Percentiles rank a stretch among this genome's conserved stretches.
Conservation (phyloP, 2,329 filamentous ascomycete genomes). For the Aspergillus candidus region DNA sequence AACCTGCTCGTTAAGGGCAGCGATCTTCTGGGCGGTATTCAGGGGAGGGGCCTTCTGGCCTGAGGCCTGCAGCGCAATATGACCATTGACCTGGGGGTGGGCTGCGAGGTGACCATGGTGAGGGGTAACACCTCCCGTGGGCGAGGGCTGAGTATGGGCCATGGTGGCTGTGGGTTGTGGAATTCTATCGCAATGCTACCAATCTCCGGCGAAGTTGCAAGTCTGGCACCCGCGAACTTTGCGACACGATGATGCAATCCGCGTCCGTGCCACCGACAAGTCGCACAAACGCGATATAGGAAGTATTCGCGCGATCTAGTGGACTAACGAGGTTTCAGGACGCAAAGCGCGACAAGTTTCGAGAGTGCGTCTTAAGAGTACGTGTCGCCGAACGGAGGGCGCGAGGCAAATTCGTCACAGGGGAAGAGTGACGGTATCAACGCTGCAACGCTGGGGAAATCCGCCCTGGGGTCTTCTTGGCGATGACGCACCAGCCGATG, state of each 20-base stretch:
- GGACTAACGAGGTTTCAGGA: constrained; percentile 4
- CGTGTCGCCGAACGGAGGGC: too few relatives aligned
- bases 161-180: constrained; percentile 39
- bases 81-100: constrained; percentile 41
- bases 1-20: constrained; percentile 73
- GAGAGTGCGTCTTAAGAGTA: not conserved
- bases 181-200: constrained; percentile 6
- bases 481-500: constrained; percentile 1
- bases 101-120: constrained; percentile 47
- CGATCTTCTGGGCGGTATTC: constrained; percentile 66
- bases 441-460: too few relatives aligned
- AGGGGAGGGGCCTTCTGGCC: constrained; percentile 54
- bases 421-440: too few relatives aligned
- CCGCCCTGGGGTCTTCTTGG: too few relatives aligned
- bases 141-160: constrained; percentile 75
- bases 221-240: constrained; percentile 12
- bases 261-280: constrained; percentile 13
- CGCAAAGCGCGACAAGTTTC: constrained; percentile 7
- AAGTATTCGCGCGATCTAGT: constrained; percentile 9
- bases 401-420: too few relatives aligned
- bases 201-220: constrained; percentile 7
- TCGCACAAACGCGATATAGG: constrained; percentile 15
- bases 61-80: constrained; percentile 49
- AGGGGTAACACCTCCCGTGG: constrained; percentile 64
- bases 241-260: constrained; percentile 31